Base-by-base conservation (phyloP, 169 alveolate genomes). In the Blepharisma undulans region DNA sequence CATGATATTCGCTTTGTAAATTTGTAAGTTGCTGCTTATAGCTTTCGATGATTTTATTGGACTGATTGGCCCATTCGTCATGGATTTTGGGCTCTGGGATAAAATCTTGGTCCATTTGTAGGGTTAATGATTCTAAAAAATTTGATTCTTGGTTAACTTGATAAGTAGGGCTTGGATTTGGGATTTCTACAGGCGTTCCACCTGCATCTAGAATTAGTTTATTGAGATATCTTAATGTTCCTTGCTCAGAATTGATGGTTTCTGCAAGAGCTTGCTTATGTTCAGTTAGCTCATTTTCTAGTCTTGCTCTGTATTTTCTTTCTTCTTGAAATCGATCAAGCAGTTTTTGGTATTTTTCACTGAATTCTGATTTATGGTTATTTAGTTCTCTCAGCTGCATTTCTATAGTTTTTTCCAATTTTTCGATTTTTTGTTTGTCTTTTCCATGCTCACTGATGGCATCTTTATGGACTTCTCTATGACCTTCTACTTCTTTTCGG, bases 111-210 rank as follows among this genome's bases (percentile, higher is more conserved):
- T 78, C 86, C 29, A 78, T 78, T 19, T 82, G 89, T 21, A 82
- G 60, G 7, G 29, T 48, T 33, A 48, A 59, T 0, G 77, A 60
- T 22, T 82, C 34, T 34, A 48, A 22, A 72, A 60, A 82, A 59
- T 34, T 30, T 22, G 29, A 3, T 21, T 34, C 89, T 36, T 21
- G 36, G 76, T n/a, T 82, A 59, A 8, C 76, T 21, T 60, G 89
- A 34, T 82, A 82, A 36, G 89, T 5, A 59, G 60, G 22, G 5
- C 60, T 59, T 22, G 89, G 89, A 10, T 25, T 82, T 18, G 89
- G 89, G 78, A 82, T 82, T 21, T 82, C 89, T 82, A 82, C 77
- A 36, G 89, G 89, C 8, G 34, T 82, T 36, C 77, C 89, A 4
- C 89, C 89, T 32, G 89, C 29, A 4, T 22, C 27, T 32, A 60